Percentiles rank a stretch among this genome's conserved stretches.
Conservation (phyloP, 2,329 filamentous ascomycete species). For the Epicoccum nigrum region DNA sequence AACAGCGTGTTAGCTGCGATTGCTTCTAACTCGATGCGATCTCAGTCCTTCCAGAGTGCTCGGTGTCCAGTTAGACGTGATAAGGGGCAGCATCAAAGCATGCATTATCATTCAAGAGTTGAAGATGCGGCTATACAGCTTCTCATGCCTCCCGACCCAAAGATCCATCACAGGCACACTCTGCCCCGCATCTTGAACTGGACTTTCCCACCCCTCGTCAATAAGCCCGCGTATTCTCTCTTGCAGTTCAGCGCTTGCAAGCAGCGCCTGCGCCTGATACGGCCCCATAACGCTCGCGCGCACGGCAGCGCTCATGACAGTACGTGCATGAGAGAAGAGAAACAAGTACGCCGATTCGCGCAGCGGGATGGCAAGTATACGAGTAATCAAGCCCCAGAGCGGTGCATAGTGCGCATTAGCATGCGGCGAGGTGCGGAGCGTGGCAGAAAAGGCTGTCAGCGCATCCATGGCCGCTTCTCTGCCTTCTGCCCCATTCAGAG, state of each 20-base stretch:
- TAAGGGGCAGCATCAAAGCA: too few species aligned
- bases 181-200: constrained; percentile 72
- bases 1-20: too few species aligned
- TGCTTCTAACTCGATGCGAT: too few species aligned
- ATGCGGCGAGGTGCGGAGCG: constrained; percentile 36
- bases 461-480: constrained; percentile 26
- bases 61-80: too few species aligned
- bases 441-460: constrained; percentile 36
- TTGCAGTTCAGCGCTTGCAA: constrained; percentile 67
- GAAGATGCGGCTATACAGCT: constrained; percentile 84
- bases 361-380: constrained; percentile 64
- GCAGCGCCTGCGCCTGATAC: constrained; percentile 76
- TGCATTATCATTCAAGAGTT: too few species aligned
- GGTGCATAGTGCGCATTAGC: constrained; percentile 69
- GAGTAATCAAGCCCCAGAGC: constrained; percentile 70
- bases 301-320: constrained; percentile 76
- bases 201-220: constrained; percentile 63
- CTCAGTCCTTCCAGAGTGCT: too few species aligned
- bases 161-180: constrained; percentile 78
- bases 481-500: neutral
- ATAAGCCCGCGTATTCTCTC: constrained; percentile 64
- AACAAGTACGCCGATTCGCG: constrained; percentile 76
- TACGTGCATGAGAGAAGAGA: constrained; percentile 76
- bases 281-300: constrained; percentile 79
- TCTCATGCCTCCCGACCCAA: constrained; percentile 82